These are phyloP conservation scores for Fomitopsis palustris DNA, from an alignment of 1,284 basidiomycete species.

Conservation along the genomic window DNA sequence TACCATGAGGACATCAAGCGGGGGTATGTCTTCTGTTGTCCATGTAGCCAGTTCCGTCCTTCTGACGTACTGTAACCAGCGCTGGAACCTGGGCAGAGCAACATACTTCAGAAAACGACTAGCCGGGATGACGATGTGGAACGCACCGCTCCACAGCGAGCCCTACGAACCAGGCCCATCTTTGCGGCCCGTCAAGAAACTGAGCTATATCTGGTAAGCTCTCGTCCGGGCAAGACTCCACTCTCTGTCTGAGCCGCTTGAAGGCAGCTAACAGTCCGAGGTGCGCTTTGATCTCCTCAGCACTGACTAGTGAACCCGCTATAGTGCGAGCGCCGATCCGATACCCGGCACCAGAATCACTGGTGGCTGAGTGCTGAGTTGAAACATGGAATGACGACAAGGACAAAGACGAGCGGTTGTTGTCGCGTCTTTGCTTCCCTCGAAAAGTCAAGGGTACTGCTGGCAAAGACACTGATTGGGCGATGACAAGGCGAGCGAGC, in stretches of 20 bases:
- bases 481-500: too few relatives aligned
- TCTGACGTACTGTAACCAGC: slow-evolving; percentile 26
- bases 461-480: too few relatives aligned
- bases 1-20: slow-evolving; percentile 45
- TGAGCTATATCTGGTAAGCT: not conserved
- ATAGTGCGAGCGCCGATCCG: slow-evolving; percentile 5
- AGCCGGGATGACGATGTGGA: not conserved
- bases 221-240: slow-evolving; percentile 4
- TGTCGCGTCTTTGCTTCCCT: too few relatives aligned
- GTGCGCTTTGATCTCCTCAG: slow-evolving; percentile 13
- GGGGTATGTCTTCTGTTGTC: slow-evolving; percentile 32
- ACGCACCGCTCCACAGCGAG: slow-evolving; percentile 11
- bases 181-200: not conserved
- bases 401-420: not conserved
- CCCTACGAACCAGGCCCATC: slow-evolving; percentile 15
- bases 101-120: not conserved
- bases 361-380: too few relatives aligned
- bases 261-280: slow-evolving; percentile 15
- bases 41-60: slow-evolving; percentile 21
- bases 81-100: slow-evolving; percentile 28
- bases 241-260: slow-evolving; percentile 7
- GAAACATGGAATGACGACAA: not conserved
- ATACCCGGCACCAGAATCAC: not conserved
- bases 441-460: too few relatives aligned
- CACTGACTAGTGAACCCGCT: slow-evolving; percentile 8